Percentiles rank a stretch among this genome's conserved stretches.
These are phyloP conservation scores for Lathyrus oleraceus DNA, from an alignment of 306 rosid genomes.

Conservation along the genomic window DNA sequence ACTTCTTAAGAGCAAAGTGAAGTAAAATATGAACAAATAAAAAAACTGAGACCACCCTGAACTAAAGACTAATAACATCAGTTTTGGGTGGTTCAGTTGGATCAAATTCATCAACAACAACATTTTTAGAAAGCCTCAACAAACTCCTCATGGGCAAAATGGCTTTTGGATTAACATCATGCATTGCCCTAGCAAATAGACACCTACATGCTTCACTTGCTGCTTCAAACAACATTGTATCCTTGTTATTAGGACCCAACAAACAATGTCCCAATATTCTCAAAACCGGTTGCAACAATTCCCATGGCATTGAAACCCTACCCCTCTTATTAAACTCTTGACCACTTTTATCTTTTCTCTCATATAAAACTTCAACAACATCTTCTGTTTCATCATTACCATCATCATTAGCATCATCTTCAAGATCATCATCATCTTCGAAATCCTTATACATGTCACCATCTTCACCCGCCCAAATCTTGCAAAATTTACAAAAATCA, in stretches of 20 bases:
- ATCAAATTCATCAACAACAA: constrained; percentile 23
- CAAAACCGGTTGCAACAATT: constrained; percentile 60
- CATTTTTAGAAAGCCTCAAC: constrained; percentile 43
- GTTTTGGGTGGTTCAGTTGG: constrained; percentile 27
- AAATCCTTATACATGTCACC: constrained; percentile 29
- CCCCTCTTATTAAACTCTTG: constrained; percentile 35
- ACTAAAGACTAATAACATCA: constrained; percentile 35
- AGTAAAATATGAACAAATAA: background rate
- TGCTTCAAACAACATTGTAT: constrained; percentile 28
- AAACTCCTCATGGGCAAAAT: constrained; percentile 68
- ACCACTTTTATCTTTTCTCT: background rate
- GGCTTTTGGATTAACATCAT: constrained; percentile 64
- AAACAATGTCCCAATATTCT: constrained; percentile 70
- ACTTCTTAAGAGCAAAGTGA: too few relatives aligned
- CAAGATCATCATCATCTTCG: background rate
- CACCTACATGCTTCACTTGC: constrained; percentile 57
- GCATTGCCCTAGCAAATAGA: constrained; percentile 61
- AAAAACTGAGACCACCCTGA: background rate
- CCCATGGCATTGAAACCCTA: constrained; percentile 72
- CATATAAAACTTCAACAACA: background rate
- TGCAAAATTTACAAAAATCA: constrained; percentile 65
- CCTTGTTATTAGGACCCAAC: constrained; percentile 38
- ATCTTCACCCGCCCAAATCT: constrained; percentile 61
- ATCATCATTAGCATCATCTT: fast-evolving
- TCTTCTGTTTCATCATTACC: background rate